Base-by-base conservation (phyloP, 768 basidiomycete genomes). In the Boletales sp. region DNA sequence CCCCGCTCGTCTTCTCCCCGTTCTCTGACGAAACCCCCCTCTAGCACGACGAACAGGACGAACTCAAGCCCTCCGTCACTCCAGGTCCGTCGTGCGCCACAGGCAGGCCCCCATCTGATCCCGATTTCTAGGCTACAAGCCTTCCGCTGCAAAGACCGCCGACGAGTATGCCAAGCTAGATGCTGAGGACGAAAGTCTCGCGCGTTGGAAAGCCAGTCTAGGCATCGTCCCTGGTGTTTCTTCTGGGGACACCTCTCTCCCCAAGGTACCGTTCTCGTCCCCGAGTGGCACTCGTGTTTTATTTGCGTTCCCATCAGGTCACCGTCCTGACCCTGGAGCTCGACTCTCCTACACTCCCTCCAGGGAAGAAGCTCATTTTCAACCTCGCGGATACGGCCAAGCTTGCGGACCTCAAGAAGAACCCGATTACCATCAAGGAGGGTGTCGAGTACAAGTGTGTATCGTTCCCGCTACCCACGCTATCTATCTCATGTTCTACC, bases 141-240 rank as follows among this genome's bases (percentile, higher is more conserved):
- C 80, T 34, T 65, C 73, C 33, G 82, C 77, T 50, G 79, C 76
- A 31, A 90, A 90, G 74, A 76, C 78, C 40, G 72, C 87, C 12
- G 90, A 90, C 21, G 90, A 94, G 66, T 90, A 91, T 40, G 87
- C 90, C 21, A 71, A 84, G 35, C 81, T 95, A 39, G 94, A 96
- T 71, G 84, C 87, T 30, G 77, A 88, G 54, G 94, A 97, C 66
- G 94, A 96, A 71, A 92, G 90, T 67, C 79, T 98, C 60, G 84
- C 87, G 31, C 84, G 92, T 56, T 98, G 95, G 95, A 98, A 98
- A 68, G 91, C 90, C 35, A 92, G 86, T 46, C 78, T 98, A 25
- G 95, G 95, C 46, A 83, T 97, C 53, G 77, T 80, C 45, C 77
- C 82, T 32, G 83, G 79, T 28, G 74, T 65, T 17, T 25, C 64